Percentiles rank a stretch among this genome's conserved stretches.
Conservation (phyloP, 73 alveolate genomes). For the Vitrella brassicaformis region DNA sequence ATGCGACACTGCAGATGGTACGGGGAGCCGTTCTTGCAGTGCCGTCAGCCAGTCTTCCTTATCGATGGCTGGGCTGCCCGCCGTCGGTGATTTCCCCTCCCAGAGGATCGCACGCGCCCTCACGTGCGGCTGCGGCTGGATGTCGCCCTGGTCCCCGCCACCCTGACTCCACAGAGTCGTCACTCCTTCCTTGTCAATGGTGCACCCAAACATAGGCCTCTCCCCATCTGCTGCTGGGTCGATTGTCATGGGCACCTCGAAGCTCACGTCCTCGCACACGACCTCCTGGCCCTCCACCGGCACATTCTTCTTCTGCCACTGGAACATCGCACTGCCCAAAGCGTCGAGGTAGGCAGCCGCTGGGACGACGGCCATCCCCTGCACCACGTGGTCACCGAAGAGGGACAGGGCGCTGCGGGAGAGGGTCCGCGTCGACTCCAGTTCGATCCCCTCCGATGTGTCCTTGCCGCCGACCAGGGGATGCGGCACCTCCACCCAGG, state of each 20-base stretch:
- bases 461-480: not conserved
- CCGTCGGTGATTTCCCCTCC: not conserved
- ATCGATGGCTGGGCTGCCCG: not conserved
- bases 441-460: not conserved
- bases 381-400: slow-evolving; percentile 1
- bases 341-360: slow-evolving; percentile 1
- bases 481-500: not conserved
- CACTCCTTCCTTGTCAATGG: no score
- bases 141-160: not conserved
- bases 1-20: not conserved
- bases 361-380: not conserved
- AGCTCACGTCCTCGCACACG: not conserved
- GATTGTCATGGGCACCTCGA: not conserved
- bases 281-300: not conserved
- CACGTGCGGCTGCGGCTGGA: not conserved
- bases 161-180: not conserved
- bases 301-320: no score
- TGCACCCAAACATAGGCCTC: no score
- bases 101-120: not conserved
- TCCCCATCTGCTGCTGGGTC: no score
- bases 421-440: not conserved
- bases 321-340: no score
- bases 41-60: not conserved
- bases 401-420: no score
- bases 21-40: not conserved